Evolutionary conservation across 2,329 filamentous ascomycete species (phyloP).

Genomic region (Monilinia vaccinii-corymbosi): DNA sequence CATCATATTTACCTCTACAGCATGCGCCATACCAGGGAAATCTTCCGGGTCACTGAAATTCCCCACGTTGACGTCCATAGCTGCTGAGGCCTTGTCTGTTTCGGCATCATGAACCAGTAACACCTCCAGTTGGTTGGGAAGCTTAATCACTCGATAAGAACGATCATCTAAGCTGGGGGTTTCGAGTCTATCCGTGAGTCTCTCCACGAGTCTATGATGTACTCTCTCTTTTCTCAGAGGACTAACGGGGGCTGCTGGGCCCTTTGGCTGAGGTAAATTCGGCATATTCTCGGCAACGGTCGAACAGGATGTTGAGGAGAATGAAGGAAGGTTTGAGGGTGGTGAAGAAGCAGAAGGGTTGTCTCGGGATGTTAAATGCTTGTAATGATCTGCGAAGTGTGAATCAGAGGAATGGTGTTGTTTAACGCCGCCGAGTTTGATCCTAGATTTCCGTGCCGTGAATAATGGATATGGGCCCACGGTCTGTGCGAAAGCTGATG

Average conservation of each 20-base stretch:
- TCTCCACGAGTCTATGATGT: constrained; percentile 24
- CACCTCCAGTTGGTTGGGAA: constrained; percentile 85
- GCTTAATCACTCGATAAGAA: constrained; percentile 74
- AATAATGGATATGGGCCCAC: constrained; percentile 2
- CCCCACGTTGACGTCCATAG: constrained; percentile 91
- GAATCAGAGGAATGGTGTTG: background rate
- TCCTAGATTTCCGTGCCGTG: constrained; percentile 1
- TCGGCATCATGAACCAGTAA: constrained; percentile 88
- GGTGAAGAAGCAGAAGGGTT: background rate
- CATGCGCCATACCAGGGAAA: constrained; percentile 92
- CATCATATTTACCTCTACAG: constrained; percentile 52
- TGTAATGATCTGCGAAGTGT: background rate
- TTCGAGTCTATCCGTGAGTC: constrained; percentile 63
- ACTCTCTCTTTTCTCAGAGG: constrained; percentile 26
- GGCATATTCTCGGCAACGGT: constrained; percentile 19
- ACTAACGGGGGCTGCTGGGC: constrained; percentile 22
- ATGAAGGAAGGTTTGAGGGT: background rate
- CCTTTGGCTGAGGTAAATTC: constrained; percentile 28
- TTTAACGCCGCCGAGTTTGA: constrained; percentile 3
- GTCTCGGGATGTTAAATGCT: background rate
- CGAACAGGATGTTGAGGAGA: background rate
- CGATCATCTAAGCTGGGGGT: constrained; percentile 80
- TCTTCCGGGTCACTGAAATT: constrained; percentile 87
- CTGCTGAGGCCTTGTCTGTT: constrained; percentile 93
- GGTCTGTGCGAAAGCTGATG: constrained; percentile 8